A percentile compares a stretch with the other conserved stretches of the same genome.
Conservation (phyloP, 139 green algal genomes). For the Chara braunii region DNA sequence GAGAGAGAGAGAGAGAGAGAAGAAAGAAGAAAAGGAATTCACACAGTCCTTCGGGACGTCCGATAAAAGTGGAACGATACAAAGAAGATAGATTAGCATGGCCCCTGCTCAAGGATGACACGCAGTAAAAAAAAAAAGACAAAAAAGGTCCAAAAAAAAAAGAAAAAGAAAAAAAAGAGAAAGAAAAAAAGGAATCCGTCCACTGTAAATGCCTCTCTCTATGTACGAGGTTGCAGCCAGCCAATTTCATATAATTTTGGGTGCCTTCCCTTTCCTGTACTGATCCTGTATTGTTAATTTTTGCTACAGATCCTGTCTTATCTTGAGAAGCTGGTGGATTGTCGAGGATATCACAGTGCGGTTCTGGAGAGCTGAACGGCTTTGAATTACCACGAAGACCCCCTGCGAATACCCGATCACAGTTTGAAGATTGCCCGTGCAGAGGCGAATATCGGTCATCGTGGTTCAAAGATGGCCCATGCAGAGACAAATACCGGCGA, state of each 20-base stretch:
- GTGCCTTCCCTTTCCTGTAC: neutral
- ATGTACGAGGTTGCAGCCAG: neutral
- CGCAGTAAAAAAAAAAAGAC: no score
- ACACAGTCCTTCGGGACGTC: neutral
- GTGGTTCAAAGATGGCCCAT: no score
- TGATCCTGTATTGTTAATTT: neutral
- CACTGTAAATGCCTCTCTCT: neutral
- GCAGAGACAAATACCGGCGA: no score
- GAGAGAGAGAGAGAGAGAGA: no score
- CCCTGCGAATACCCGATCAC: no score
- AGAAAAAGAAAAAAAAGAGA: neutral
- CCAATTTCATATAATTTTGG: neutral
- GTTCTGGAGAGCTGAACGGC: slow-evolving; percentile 20
- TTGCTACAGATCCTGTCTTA: slow-evolving; percentile 54
- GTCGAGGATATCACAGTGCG: slow-evolving; percentile 46
- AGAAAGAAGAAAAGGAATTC: no score
- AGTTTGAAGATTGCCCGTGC: no score
- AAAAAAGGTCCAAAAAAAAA: no score
- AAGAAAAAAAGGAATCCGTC: neutral
- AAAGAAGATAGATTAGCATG: no score
- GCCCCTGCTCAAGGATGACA: no score
- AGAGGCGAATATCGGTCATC: no score
- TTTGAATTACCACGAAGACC: no score
- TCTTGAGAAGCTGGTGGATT: slow-evolving; percentile 61
- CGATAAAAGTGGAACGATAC: neutral